Evolutionary conservation across 2,329 filamentous ascomycete species (phyloP), one percentile per base, ranked within the genome.

Genomic region (Metarhizium album): DNA sequence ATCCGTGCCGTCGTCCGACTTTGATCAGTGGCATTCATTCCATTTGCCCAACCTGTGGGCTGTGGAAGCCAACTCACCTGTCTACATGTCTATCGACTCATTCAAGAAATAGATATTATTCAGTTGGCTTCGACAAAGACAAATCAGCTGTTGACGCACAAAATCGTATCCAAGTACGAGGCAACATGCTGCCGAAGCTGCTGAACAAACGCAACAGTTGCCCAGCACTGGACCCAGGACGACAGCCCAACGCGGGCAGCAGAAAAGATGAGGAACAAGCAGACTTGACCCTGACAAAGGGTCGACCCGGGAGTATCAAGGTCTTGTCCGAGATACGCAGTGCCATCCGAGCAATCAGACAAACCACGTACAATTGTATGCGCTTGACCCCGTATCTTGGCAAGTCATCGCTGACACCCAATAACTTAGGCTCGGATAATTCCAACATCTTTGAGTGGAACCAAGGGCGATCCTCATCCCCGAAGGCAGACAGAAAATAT

Each of bases 281-380:
- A 4, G 47, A 46, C 5, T 50, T 52, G 4, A 53, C 55, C 38
- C 49, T 42, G 1, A 29, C 59, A 22, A 67, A 58, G 46, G 50
- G 60, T n/a, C 60, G 59, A 33, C 59, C 57, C 20, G 58, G 57
- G 6, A 58, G 61, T 33, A 62, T 64, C 11, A 63, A 56, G 33
- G 64, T 67, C 4, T 67, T 66, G 64, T 63, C 62, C 6, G 66
- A 68, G 35, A 62, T 69, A 23, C 60, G 64, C 3, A 59, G 59
- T 14, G 67, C 62, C 20, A 60, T 69, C 48, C 64, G 56, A 42
- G 64, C 59, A 2, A 62, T 69, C 23, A 59, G 62, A 20, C 61
- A 59, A 48, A 62, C 54, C n/a, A 60, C 62, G 27, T 59, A 56
- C 7, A 59, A 57, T 42, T 59, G 59, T 59, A 52, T 49, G 62